Conservation (phyloP, 1,139 yeast species). For the Sugiyamaella castrensis region DNA sequence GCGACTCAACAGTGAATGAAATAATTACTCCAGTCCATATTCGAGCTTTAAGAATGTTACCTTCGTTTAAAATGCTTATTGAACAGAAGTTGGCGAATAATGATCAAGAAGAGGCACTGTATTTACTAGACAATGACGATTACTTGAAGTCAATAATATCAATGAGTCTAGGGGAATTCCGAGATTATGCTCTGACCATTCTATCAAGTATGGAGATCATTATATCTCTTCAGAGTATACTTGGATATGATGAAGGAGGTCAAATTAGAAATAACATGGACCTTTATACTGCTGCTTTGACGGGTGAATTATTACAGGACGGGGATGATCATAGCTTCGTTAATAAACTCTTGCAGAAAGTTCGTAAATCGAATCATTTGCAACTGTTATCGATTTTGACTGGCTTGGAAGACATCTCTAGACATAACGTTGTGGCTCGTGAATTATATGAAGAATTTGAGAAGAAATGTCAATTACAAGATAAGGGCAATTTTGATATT, state of each 20-base stretch:
- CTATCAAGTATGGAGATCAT: conserved; percentile 18
- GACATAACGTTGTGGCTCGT: conserved; percentile 1
- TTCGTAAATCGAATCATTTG: conserved; percentile 4
- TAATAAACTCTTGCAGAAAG: not conserved
- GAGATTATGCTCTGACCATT: conserved; percentile 13
- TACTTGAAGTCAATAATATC: conserved; percentile 13
- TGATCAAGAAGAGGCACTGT: conserved; percentile 18
- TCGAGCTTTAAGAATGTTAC: conserved; percentile 44
- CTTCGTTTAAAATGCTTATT: conserved; percentile 45
- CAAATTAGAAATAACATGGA: conserved; percentile 11
- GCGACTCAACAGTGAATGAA: conserved; percentile 31
- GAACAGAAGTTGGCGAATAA: conserved; percentile 27
- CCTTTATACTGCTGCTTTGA: conserved; percentile 17
- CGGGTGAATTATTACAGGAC: conserved; percentile 13
- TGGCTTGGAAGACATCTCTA: not conserved
- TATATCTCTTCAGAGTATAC: conserved; percentile 9
- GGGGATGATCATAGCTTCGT: conserved; percentile 1
- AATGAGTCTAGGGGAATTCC: conserved; percentile 17
- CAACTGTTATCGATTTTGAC: conserved; percentile 1
- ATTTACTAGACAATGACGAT: conserved; percentile 19
- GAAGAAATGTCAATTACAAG: conserved; percentile 2
- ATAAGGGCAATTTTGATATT: conserved; percentile 1
- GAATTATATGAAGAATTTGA: conserved; percentile 6
- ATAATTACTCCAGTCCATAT: conserved; percentile 34
- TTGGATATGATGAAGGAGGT: conserved; percentile 5